phyloP scores from a whole-genome alignment of 75 land plant species.

The Picea sitchensis region DNA sequence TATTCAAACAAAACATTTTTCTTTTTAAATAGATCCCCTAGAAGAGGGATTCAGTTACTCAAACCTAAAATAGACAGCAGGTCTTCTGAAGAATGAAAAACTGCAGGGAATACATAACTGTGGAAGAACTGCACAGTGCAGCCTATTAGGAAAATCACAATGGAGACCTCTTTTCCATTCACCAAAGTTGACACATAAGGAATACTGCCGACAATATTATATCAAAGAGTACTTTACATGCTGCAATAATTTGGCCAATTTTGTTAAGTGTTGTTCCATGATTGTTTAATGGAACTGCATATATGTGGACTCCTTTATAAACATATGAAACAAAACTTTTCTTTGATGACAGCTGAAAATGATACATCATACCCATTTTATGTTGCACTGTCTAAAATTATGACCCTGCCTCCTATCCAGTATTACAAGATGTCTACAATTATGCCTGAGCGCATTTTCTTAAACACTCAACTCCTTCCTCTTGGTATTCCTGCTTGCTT shows the following conservation, averaged over 20 bases:
- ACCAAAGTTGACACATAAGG: neutral
- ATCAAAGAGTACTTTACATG: neutral
- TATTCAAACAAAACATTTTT: neutral
- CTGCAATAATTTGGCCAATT: neutral
- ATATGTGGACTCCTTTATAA: neutral
- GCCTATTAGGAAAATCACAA: neutral
- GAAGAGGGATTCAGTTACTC: neutral
- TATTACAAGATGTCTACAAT: neutral
- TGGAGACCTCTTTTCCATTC: neutral
- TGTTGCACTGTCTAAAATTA: neutral
- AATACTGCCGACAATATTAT: too few species aligned
- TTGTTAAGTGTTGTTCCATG: neutral
- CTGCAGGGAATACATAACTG: neutral
- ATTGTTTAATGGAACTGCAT: neutral
- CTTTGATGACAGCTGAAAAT: neutral
- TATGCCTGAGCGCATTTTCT: conserved; percentile 62
- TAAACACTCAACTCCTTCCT: conserved; percentile 85
- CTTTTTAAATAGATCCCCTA: neutral
- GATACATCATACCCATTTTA: neutral
- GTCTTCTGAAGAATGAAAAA: neutral
- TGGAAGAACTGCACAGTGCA: neutral
- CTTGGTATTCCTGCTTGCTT: conserved; percentile 77
- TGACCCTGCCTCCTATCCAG: neutral
- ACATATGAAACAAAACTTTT: neutral
- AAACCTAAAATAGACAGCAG: neutral